These are phyloP conservation scores for Secale cereale DNA, from an alignment of 176 grass and related monocot genomes.

Conservation along the genomic window DNA sequence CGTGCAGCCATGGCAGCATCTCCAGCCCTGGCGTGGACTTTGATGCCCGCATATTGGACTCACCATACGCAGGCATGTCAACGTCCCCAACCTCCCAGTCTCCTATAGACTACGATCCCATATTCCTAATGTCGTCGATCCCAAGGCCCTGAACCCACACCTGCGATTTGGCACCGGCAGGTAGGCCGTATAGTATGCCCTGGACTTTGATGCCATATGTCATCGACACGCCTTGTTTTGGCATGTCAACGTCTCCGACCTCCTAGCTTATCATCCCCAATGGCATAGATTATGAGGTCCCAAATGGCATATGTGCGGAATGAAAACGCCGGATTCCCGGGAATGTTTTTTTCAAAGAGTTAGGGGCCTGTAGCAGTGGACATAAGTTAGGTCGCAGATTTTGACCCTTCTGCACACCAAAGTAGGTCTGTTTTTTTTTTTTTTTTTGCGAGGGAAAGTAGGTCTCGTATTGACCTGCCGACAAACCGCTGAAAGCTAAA, in stretches of 20 bases:
- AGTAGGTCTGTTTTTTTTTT: no score
- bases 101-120: not conserved
- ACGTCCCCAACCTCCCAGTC: slow-evolving; percentile 1
- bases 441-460: no score
- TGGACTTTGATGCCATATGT: slow-evolving; percentile 1
- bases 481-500: slow-evolving; percentile 14
- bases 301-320: not conserved
- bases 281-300: not conserved
- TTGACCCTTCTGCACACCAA: not conserved
- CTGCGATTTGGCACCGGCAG: not conserved
- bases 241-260: slow-evolving; percentile 13
- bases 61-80: not conserved
- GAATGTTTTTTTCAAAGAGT: not conserved
- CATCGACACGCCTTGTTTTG: not conserved
- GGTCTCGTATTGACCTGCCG: slow-evolving; percentile 29
- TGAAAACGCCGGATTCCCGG: not conserved
- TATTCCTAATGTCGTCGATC: not conserved
- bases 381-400: not conserved
- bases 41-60: not conserved
- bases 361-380: not conserved
- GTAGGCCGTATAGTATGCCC: not conserved
- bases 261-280: not conserved
- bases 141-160: not conserved
- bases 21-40: not conserved
- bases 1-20: not conserved